These are phyloP conservation scores for rapeseed (Brassica napus) DNA, from an alignment of 345 rosid species.

Conservation along the genomic window DNA sequence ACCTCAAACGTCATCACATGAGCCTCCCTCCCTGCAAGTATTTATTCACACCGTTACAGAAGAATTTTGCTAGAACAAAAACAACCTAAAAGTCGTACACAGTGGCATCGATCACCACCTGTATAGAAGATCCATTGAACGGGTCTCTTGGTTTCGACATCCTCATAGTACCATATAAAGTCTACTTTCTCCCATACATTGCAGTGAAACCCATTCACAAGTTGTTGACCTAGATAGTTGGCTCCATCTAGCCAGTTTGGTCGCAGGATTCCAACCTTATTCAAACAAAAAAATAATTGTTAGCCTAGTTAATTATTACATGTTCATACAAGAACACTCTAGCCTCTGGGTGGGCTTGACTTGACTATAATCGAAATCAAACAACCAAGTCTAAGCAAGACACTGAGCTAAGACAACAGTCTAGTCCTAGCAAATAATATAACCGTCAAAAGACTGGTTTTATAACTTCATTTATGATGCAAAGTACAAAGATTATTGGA, in stretches of 20 bases:
- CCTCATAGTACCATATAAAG: conserved; percentile 67
- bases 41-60: not conserved
- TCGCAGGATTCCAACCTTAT: conserved; percentile 59
- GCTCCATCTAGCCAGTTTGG: conserved; percentile 71
- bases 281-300: not conserved
- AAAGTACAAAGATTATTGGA: not conserved
- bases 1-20: conserved; percentile 72
- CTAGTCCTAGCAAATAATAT: not conserved
- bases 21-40: conserved; percentile 48
- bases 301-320: conserved; percentile 1
- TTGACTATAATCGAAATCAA: not conserved
- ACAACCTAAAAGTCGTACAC: not conserved
- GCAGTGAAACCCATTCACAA: conserved; percentile 55
- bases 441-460: too few relatives aligned
- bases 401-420: not conserved
- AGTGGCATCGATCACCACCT: conserved; percentile 28
- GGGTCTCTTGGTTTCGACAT: conserved; percentile 61
- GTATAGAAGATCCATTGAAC: conserved; percentile 65
- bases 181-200: conserved; percentile 69
- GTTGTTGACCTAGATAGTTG: conserved; percentile 52
- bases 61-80: not conserved
- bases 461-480: not conserved
- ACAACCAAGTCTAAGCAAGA: not conserved
- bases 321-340: not conserved
- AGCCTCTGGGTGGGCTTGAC: not conserved